Evolutionary conservation across 208 protist genomes (phyloP).

Genomic region (Acanthamoeba royreba): DNA sequence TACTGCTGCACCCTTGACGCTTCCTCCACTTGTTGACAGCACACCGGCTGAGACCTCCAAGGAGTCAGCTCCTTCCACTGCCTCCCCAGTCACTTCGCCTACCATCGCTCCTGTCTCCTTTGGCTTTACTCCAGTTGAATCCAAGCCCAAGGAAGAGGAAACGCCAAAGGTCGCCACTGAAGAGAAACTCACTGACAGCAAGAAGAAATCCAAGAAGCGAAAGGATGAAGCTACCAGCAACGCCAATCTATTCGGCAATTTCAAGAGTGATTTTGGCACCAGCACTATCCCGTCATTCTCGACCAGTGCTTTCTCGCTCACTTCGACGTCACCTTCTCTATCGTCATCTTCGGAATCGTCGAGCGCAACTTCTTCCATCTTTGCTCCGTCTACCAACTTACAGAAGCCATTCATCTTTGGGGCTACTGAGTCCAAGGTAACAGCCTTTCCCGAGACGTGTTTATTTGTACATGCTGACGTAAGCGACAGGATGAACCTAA

Average conservation of each 20-base stretch:
- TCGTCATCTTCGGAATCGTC: not conserved
- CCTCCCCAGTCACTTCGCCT: not conserved
- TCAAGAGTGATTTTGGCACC: not conserved
- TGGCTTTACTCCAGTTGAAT: not conserved
- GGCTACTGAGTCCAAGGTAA: not conserved
- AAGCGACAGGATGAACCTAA: not conserved
- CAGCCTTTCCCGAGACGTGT: not conserved
- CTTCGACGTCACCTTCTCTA: not conserved
- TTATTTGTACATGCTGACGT: not conserved
- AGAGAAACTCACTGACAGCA: no score
- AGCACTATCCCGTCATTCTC: not conserved
- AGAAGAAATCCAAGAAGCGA: not conserved
- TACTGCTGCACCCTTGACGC: not conserved
- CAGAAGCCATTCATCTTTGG: not conserved
- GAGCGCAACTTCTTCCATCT: not conserved
- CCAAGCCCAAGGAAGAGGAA: not conserved
- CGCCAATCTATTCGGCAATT: not conserved
- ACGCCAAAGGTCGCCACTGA: not conserved
- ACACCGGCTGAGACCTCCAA: not conserved
- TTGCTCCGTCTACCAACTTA: not conserved
- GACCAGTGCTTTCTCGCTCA: not conserved
- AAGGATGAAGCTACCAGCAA: not conserved
- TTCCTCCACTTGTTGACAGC: not conserved
- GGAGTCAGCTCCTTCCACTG: not conserved
- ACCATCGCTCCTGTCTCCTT: not conserved